Percentiles rank a stretch among this genome's conserved stretches.
phyloP scores from a whole-genome alignment of 768 basidiomycete genomes.

The Pleurotus tuoliensis region DNA sequence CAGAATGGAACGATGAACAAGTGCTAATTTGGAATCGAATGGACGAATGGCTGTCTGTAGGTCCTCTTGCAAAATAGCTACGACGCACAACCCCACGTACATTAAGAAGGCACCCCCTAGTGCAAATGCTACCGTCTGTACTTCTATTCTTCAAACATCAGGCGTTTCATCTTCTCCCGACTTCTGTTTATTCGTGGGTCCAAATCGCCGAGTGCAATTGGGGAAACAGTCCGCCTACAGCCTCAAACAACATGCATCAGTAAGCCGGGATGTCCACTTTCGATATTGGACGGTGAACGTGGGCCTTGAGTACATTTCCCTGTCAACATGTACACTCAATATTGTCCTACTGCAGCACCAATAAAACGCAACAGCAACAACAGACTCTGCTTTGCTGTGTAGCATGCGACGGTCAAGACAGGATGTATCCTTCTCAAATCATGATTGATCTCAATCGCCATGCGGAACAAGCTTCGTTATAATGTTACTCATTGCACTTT shows the following conservation, averaged over 20 bases:
- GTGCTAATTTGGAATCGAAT: slow-evolving; percentile 54
- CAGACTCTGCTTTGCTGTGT: too few species aligned
- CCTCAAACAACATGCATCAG: background rate
- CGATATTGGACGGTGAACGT: too few species aligned
- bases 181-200: background rate
- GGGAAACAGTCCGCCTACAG: background rate
- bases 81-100: background rate
- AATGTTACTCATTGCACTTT: background rate
- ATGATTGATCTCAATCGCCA: background rate
- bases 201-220: background rate
- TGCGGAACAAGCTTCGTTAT: background rate
- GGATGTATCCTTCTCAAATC: too few species aligned
- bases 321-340: too few species aligned
- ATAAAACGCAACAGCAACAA: too few species aligned
- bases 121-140: slow-evolving; percentile 10
- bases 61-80: slow-evolving; percentile 8
- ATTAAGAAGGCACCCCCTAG: background rate
- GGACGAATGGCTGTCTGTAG: slow-evolving; percentile 49
- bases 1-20: slow-evolving; percentile 67
- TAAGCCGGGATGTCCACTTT: too few species aligned
- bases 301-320: too few species aligned
- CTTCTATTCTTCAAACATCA: background rate
- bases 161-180: background rate
- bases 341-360: too few species aligned
- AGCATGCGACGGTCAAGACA: too few species aligned